Base-by-base conservation (phyloP, 768 basidiomycete species). In the Baorangia bicolor region DNA sequence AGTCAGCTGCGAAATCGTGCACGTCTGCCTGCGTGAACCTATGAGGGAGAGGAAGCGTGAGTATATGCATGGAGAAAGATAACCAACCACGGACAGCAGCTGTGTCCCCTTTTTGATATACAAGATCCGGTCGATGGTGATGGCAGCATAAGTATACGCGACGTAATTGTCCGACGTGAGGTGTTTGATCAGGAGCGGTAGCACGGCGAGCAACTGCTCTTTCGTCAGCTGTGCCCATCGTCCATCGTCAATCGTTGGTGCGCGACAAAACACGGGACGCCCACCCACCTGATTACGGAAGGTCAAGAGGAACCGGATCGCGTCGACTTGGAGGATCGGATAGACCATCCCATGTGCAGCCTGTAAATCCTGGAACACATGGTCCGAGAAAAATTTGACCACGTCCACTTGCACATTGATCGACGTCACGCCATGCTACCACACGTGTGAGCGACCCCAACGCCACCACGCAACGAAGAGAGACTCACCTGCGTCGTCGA, bases 41-140 rank as follows among this genome's bases (percentile, higher is more conserved):
- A 56, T 2, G 18, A 23, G 18, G 20, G 37, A 14, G 28, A 16
- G 11, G 31, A 47, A 14, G 16, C 8, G 55, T 48, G 33, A 34
- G 49, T 31, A 35, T 27, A 41, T 41, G 27, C 5, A 34, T 6
- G 7, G 1, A 43, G 41, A 53, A 35, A 11, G 20, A 58, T 7
- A 9, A 23, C 20, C 0, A 23, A 21, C 25, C 7, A 77, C 90
- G 52, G 55, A 97, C 94, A 93, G 66, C 25, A 92, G 77, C 58
- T 84, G 81, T 5, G 79, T 79, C 4, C 84, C 83, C 64, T 89
- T 86, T 67, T 91, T 94, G 72, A 98, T 97, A 72, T 86, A 92
- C 38, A 99, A 74, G 51, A 98, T 87, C 8, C 94, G 84, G 66
- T 99, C 97, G 66, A 99, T 95, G n/a, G 95, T 93, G 64, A 98